Evolutionary conservation across 2,329 filamentous ascomycete species (phyloP), one percentile per base, ranked within the genome.

Genomic region (Dryadomyces sulphureus): DNA sequence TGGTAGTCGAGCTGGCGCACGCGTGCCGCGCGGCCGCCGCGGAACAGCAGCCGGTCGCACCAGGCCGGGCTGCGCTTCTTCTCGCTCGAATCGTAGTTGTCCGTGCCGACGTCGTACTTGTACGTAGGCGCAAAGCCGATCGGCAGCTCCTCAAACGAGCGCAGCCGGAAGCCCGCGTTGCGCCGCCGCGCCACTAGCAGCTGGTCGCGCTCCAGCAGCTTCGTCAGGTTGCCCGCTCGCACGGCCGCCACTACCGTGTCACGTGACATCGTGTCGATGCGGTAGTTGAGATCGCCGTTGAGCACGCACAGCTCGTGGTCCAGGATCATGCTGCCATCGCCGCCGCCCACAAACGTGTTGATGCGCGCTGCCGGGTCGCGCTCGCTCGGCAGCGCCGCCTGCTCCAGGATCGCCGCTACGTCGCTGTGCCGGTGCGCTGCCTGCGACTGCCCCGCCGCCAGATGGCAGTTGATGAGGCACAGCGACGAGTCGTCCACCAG

Each of bases 231-330:
- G 51, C 82, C 81, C 38, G 81, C 73, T 52, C 84, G 81, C 43
- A 96, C 77, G 1, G 87, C 88, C 49, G 81, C 81, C 46, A 96
- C 83, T 3, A 98, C 90, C 0, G 85, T 88, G 56, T 96, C 87
- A 43, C 92, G 84, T 17, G 87, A 87, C 77, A 96, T 95, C 21
- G 89, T 88, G 61, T 98, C 92, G 57, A 98, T 96, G 50, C 92
- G 88, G 62, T 98, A 98, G 64, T 98, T 98, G 43, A 98, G 72
- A 60, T 98, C 92, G 24, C 92, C 92, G 56, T 96, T 96, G 38
- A 96, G 66, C 41, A 98, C 79, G 61, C 90, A 95, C n/a, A 98
- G 82, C 63, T 98, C 92, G 58, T 98, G 92, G 58, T 98, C 92
- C 48, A 96, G 71, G 48, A 98, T 85, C 81, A 95, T 88, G 36